Base-by-base conservation (phyloP, 495 filamentous ascomycete genomes). In the Filosporella fistucella region DNA sequence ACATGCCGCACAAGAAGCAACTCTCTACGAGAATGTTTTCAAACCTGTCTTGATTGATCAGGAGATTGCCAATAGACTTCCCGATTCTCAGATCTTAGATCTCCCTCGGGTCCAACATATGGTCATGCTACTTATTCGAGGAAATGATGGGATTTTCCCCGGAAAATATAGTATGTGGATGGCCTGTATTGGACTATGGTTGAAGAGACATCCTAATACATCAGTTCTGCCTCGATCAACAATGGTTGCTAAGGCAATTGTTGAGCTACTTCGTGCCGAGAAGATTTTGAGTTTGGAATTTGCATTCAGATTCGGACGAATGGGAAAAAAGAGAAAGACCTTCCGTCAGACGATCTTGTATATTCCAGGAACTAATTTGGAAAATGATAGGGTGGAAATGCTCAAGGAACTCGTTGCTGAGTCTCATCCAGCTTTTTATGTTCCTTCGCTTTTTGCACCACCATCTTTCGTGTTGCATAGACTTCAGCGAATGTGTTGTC, bases 131-230 rank as follows among this genome's bases (percentile, higher is more conserved):
- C 68, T 95, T 23, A 60, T 94, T 8, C 70, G 84, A 22, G 76
- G 72, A 36, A 85, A 85, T 51, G 68, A 72, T 28, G 88, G 88
- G 2, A 81, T 87, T 2, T 91, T 86, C 47, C 87, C 87, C 10
- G 80, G 82, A 20, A 78, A 82, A n/a, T 72, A 74, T 43, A 81
- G 86, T 37, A 67, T 96, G 3, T 85, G 80, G 64, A 77, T 80
- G 55, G 81, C 87, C n/a, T 80, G 89, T 51, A 63, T 72, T 10
- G 72, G 70, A 2, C 63, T 71, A 29, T 89, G 83, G 80, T 63
- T 70, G 21, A 80, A 81, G 48, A 64, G 80, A 75, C 64, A 69
- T 63, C 42, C 64, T 60, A 50, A 84, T 72, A 22, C 57, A 74
- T n/a, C 7, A 7, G 26, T 24, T 6, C 60, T 60, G 23, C 68